A percentile compares a stretch with the other conserved stretches of the same genome.
These are phyloP conservation scores for Tolypocladium pustulatum DNA, from an alignment of 2,329 filamentous ascomycete genomes.

Conservation along the genomic window DNA sequence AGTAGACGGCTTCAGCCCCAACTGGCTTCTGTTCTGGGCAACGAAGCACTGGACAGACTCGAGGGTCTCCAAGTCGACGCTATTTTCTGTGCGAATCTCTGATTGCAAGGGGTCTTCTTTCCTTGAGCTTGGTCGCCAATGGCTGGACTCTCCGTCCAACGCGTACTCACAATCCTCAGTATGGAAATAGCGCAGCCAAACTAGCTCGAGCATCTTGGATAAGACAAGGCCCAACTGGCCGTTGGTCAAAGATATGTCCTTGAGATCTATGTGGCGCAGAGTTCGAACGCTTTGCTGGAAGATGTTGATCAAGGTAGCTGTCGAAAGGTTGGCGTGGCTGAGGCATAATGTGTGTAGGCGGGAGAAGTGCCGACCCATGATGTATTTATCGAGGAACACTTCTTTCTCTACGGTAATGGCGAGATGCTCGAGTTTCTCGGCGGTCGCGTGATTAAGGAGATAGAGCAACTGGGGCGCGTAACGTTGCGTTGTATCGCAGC, in stretches of 20 bases:
- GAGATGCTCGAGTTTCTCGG: background rate
- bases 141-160: background rate
- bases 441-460: background rate
- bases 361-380: background rate
- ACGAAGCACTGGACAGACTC: background rate
- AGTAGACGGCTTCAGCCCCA: background rate
- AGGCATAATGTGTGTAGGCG: background rate
- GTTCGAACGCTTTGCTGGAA: background rate
- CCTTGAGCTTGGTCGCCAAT: background rate
- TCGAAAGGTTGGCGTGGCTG: background rate
- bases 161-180: background rate
- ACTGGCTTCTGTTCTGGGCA: background rate
- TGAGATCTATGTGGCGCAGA: background rate
- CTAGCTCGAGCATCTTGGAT: background rate
- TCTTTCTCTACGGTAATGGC: background rate
- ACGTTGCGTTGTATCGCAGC: too few species aligned
- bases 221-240: background rate
- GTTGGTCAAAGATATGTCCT: background rate
- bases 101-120: too few species aligned
- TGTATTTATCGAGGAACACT: background rate
- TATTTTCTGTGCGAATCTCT: too few species aligned
- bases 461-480: too few species aligned
- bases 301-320: background rate
- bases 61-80: too few species aligned
- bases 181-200: background rate